These are phyloP conservation scores for Chrysanthemum seticuspe DNA, from an alignment of 129 eudicot genomes.

Conservation along the genomic window DNA sequence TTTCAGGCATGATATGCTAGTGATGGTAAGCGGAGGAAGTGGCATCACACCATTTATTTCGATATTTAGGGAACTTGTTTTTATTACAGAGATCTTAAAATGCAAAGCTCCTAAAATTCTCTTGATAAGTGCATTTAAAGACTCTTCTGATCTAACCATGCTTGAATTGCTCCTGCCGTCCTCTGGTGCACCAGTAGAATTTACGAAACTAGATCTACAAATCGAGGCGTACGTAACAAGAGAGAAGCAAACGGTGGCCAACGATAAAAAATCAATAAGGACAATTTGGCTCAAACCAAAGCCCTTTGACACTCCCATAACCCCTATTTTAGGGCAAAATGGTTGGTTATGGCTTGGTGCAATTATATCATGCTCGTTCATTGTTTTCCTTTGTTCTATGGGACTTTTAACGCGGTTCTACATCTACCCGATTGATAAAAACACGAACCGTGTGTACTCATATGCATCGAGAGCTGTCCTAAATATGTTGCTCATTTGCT, in stretches of 20 bases:
- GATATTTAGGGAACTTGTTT: constrained; percentile 65
- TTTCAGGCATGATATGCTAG: constrained; percentile 64
- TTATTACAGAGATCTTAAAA: constrained; percentile 34
- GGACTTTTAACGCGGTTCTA: constrained; percentile 65
- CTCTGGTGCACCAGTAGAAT: constrained; percentile 26
- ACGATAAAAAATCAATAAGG: constrained; percentile 27
- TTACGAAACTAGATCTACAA: constrained; percentile 51
- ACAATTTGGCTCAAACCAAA: constrained; percentile 70
- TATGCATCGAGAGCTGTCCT: constrained; percentile 36
- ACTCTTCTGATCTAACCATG: constrained; percentile 64
- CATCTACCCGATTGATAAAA: constrained; percentile 79
- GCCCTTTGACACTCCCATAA: constrained; percentile 48
- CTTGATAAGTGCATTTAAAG: constrained; percentile 62
- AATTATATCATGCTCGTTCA: constrained; percentile 59
- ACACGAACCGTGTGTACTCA: constrained; percentile 46
- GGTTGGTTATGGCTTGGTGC: constrained; percentile 82
- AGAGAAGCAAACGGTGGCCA: constrained; percentile 35
- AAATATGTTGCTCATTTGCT: constrained; percentile 52
- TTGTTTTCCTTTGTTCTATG: constrained; percentile 53
- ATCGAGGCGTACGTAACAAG: constrained; percentile 81
- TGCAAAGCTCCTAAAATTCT: constrained; percentile 47
- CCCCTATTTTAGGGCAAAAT: constrained; percentile 63
- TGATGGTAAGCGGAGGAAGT: constrained; percentile 94
- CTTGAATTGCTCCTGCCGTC: constrained; percentile 74
- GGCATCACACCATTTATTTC: constrained; percentile 90